Evolutionary conservation across 441 rosid species (phyloP), one percentile per base, ranked within the genome.

Genomic region (Raphanus hybrid): DNA sequence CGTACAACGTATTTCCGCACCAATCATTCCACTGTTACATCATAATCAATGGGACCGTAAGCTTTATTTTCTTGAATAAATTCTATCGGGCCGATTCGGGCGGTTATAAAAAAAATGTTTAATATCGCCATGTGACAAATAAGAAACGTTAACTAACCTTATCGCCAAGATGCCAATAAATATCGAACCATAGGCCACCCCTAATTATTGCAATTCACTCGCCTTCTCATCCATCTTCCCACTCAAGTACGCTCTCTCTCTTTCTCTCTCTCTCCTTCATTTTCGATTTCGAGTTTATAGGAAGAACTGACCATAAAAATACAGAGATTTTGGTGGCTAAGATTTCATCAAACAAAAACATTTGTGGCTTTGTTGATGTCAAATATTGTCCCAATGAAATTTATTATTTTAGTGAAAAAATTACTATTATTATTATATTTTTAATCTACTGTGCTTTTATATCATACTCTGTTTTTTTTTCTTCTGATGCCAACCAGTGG

Each of bases 81-180:
- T 35, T 35, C 0, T 61, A 11, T 3, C 52, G 20, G 12, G 10
- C 29, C 14, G 45, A 0, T 61, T 3, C 52, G 20, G 12, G 10
- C 29, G 27, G 45, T 1, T 61, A 27, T 18, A 45, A 29, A 35
- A n/a, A 43, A 35, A 45, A 48, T 16, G 12, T 62, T 26, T n/a
- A 62, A 60, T 60, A 29, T 63, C 66, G 69, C 23, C 69, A 63
- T 16, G 76, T 72, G 76, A 34, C 69, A 48, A 50, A 72, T 15
- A 64, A 15, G 23, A 34, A 65, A 55, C 3, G 34, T 3, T 54
- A 65, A 54, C 71, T 1, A 64, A 64, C 70, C 64, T 74, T 74
- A 74, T 64, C 77, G 5, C 43, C 5, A 16, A 74, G 29, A 55
- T 14, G 64, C 11, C 71, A 8, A 73, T 65, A 74, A 65, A 74